These are phyloP conservation scores for Grosmannia clavigera DNA, from an alignment of 2,329 filamentous ascomycete species.

Conservation along the genomic window DNA sequence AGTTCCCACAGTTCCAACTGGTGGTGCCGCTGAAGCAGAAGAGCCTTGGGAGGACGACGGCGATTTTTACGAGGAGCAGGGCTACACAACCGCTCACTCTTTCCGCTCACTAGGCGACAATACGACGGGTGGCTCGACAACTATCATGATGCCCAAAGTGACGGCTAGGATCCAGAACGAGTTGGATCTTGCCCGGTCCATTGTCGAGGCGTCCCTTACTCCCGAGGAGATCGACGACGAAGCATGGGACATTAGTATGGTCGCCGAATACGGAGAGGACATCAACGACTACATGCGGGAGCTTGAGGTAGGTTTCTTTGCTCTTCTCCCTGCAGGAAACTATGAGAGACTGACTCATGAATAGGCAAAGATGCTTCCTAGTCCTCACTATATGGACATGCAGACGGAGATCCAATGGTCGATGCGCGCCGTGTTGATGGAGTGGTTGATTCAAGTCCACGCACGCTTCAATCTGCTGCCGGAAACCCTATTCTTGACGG, in stretches of 20 bases:
- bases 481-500: constrained; percentile 86
- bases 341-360: constrained; percentile 8
- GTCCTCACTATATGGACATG: constrained; percentile 89
- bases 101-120: constrained; percentile 59
- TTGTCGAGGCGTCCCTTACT: constrained; percentile 54
- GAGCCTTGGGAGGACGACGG: constrained; percentile 74
- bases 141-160: constrained; percentile 58
- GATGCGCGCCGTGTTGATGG: constrained; percentile 94
- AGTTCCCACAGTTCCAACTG: constrained; percentile 1
- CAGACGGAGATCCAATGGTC: constrained; percentile 99
- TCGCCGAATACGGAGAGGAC: constrained; percentile 89
- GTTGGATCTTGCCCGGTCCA: constrained; percentile 49
- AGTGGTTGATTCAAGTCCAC: constrained; percentile 96
- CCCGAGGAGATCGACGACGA: constrained; percentile 78
- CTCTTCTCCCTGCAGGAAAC: not conserved
- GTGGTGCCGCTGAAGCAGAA: constrained; percentile 37
- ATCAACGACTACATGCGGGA: constrained; percentile 88
- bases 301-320: constrained; percentile 55
- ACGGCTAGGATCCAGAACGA: constrained; percentile 60
- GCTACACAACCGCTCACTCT: constrained; percentile 66
- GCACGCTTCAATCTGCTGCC: constrained; percentile 80
- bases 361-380: constrained; percentile 48
- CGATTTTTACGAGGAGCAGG: constrained; percentile 53
- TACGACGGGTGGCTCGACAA: constrained; percentile 38
- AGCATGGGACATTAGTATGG: constrained; percentile 90